Evolutionary conservation across 768 basidiomycete genomes (phyloP).

Genomic region (Leccinum imitatum): DNA sequence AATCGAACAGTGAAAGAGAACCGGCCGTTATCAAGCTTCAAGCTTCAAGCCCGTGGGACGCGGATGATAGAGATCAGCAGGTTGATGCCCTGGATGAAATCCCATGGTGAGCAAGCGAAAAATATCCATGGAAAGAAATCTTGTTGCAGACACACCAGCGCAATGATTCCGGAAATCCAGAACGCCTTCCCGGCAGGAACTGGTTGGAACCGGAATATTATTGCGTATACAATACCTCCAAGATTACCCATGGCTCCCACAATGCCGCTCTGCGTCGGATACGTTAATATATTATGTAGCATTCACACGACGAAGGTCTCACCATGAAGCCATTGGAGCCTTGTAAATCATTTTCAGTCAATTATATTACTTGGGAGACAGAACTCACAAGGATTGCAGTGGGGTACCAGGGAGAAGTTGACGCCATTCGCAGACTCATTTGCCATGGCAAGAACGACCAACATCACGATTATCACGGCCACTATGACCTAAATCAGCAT

Average conservation of each 20-base stretch:
- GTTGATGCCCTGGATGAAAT: slow-evolving; percentile 6
- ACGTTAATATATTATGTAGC: not conserved
- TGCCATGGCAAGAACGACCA: slow-evolving; percentile 38
- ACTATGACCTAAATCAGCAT: slow-evolving; percentile 17
- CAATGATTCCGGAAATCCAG: slow-evolving; percentile 47
- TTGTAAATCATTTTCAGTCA: not conserved
- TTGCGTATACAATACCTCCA: slow-evolving; percentile 49
- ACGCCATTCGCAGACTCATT: slow-evolving; percentile 49
- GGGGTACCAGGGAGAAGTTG: slow-evolving; percentile 51
- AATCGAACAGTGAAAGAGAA: not conserved
- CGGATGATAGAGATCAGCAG: slow-evolving; percentile 8
- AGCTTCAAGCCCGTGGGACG: slow-evolving; percentile 9
- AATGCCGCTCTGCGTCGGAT: slow-evolving; percentile 30
- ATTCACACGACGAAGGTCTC: not conserved
- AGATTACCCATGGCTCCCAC: slow-evolving; percentile 42
- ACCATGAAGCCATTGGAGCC: slow-evolving; percentile 38
- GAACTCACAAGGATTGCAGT: slow-evolving; percentile 43
- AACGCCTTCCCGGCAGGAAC: slow-evolving; percentile 42
- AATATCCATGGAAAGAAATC: not conserved
- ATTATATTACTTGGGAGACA: not conserved
- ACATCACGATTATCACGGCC: slow-evolving; percentile 37
- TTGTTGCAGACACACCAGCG: slow-evolving; percentile 26
- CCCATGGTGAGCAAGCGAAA: not conserved
- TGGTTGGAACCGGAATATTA: slow-evolving; percentile 48
- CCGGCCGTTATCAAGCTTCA: not conserved